Evolutionary conservation across 768 basidiomycete species (phyloP).

Genomic region (Boletus coccyginus): DNA sequence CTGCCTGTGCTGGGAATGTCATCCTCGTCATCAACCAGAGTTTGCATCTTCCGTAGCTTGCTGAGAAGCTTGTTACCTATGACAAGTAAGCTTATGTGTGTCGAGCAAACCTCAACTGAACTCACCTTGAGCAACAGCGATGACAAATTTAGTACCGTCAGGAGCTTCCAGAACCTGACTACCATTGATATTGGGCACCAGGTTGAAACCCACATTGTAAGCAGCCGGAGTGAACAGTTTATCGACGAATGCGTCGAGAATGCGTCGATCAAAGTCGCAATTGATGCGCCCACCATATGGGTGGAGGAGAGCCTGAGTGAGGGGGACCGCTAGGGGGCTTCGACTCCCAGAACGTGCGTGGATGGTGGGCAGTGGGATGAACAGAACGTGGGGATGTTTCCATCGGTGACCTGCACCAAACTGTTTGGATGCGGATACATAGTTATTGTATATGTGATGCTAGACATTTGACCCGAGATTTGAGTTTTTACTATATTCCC

Average conservation of each 20-base stretch:
- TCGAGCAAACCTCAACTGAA: not conserved
- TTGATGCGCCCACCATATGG: slow-evolving; percentile 92
- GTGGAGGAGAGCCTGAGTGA: slow-evolving; percentile 32
- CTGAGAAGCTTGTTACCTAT: slow-evolving; percentile 77
- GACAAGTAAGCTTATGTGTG: slow-evolving; percentile 2
- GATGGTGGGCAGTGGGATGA: slow-evolving; percentile 37
- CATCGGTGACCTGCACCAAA: no score
- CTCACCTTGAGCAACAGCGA: slow-evolving; percentile 87
- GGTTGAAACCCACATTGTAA: slow-evolving; percentile 90
- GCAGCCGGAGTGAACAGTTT: slow-evolving; percentile 81
- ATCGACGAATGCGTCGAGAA: slow-evolving; percentile 92
- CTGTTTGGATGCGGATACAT: no score
- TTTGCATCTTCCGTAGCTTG: slow-evolving; percentile 92
- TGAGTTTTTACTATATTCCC: no score
- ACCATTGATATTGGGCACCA: slow-evolving; percentile 66
- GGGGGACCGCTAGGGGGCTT: slow-evolving; percentile 42
- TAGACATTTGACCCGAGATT: no score
- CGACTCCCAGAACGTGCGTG: slow-evolving; percentile 58
- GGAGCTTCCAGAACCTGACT: slow-evolving; percentile 65
- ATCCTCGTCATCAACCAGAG: slow-evolving; percentile 83
- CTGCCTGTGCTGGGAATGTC: slow-evolving; percentile 49
- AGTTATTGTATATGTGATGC: no score
- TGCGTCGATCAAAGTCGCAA: slow-evolving; percentile 91
- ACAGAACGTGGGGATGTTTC: slow-evolving; percentile 60
- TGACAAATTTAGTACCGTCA: slow-evolving; percentile 91